Conservation (phyloP, 2,329 filamentous ascomycete species). For the Penicillium thymicola region DNA sequence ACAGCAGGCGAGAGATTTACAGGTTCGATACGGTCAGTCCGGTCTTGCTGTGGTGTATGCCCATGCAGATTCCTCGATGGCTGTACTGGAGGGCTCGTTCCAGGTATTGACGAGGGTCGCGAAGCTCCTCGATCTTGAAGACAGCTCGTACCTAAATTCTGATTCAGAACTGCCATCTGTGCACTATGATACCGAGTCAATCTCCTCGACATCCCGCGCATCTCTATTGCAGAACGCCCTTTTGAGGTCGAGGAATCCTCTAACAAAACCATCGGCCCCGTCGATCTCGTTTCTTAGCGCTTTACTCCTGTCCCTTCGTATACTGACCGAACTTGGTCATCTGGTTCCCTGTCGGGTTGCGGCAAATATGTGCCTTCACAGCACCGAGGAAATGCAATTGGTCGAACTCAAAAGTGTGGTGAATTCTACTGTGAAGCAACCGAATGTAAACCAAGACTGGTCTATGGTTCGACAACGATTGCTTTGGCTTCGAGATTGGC, state of each 20-base stretch:
- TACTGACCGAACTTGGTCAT: constrained; percentile 41
- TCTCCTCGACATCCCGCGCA: constrained; percentile 39
- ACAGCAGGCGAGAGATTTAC: constrained; percentile 44
- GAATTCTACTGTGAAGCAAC: constrained; percentile 44
- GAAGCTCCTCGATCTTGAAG: constrained; percentile 50
- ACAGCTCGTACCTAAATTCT: constrained; percentile 36
- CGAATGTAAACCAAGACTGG: constrained; percentile 50
- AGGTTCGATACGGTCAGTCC: constrained; percentile 54
- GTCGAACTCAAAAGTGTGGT: constrained; percentile 54
- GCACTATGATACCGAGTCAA: constrained; percentile 28
- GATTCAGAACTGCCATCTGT: constrained; percentile 29
- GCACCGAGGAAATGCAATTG: constrained; percentile 52
- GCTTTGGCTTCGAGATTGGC: constrained; percentile 62
- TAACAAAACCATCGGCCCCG: constrained; percentile 40
- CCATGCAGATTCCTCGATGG: constrained; percentile 44
- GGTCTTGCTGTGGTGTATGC: constrained; percentile 60
- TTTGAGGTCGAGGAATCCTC: constrained; percentile 36
- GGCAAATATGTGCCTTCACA: constrained; percentile 53
- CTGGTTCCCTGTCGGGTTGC: constrained; percentile 35
- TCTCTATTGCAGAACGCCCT: constrained; percentile 44
- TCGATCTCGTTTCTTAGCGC: constrained; percentile 43
- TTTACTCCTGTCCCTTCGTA: constrained; percentile 40
- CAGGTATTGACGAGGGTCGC: constrained; percentile 51
- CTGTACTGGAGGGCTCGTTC: constrained; percentile 49
- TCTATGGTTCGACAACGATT: constrained; percentile 48